Evolutionary conservation across 176 grass and related monocot genomes (phyloP), one percentile per base, ranked within the genome.

Genomic region (Dendrocalamus sinicus): DNA sequence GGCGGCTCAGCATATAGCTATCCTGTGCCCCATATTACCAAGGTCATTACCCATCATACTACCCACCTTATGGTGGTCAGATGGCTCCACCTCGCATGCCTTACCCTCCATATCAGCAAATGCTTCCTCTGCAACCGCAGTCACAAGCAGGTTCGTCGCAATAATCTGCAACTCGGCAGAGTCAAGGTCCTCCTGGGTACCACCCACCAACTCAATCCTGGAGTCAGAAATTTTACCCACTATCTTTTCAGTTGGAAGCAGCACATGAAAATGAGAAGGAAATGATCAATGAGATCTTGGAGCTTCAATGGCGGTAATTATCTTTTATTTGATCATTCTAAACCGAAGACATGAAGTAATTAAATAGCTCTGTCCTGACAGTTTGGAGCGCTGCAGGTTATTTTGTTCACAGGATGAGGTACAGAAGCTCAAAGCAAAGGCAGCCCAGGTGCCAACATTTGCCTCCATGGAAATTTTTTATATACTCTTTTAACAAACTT

Each of bases 191-290:
- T 75, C 26, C 50, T 55, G 15, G 48, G 17, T 39, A 45, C 37
- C 9, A 70, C 67, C 37, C 9, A 70, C 67, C 66, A 68, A 35
- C 7, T 68, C 13, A 9, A 68, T 68, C 7, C 14, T 70, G 4
- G 40, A 41, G 7, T 9, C 39, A 40, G 39, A 30, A 30, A 30
- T 30, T 30, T 30, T 30, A 30, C 16, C 20, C 1, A 28, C 12
- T 52, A 14, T 9, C 74, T 90, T 79, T 89, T 73, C 84, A 98
- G 96, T 78, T 98, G 75, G 93, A 98, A 92, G 88, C 84, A 23
- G 88, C 96, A 32, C 83, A 91, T 54, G 96, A 94, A 58, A 95
- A 81, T 76, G 96, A 95, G 88, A 95, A 95, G 76, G 90, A 98
- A 75, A 72, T 95, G 50, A 23, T 95, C 35, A 88, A 91, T 45